These are phyloP conservation scores for Hanseniaspora singularis DNA, from an alignment of 805 yeast species.

Conservation along the genomic window DNA sequence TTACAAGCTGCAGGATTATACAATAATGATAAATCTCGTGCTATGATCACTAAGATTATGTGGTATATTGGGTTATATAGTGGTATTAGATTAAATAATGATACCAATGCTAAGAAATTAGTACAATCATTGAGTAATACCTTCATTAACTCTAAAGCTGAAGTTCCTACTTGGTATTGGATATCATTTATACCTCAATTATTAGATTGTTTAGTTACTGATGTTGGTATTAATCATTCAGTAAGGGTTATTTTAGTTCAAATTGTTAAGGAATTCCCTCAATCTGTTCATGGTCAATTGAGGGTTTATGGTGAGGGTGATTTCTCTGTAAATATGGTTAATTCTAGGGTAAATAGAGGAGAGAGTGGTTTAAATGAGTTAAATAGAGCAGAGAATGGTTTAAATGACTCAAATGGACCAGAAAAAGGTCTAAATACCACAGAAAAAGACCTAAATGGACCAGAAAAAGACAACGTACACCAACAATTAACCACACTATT, in stretches of 20 bases:
- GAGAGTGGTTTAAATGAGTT: no score
- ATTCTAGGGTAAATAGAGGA: conserved; percentile 30
- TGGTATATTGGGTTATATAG: conserved; percentile 94
- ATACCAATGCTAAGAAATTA: no score
- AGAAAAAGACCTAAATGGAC: no score
- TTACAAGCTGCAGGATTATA: conserved; percentile 95
- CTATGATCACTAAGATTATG: conserved; percentile 72
- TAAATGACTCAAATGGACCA: no score
- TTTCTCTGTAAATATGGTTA: conserved; percentile 68
- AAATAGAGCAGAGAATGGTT: no score
- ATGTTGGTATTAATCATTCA: no score
- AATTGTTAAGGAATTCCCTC: conserved; percentile 94
- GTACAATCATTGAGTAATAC: no score
- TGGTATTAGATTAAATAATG: conserved; percentile 60
- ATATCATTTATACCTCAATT: conserved; percentile 92
- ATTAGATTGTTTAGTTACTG: no score
- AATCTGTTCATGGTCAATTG: conserved; percentile 89
- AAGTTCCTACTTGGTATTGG: conserved; percentile 99
- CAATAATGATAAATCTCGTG: conserved; percentile 83
- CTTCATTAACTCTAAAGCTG: conserved; percentile 85
- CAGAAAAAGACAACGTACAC: no score
- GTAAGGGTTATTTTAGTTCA: conserved; percentile 72
- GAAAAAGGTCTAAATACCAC: no score
- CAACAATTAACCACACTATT: conserved; percentile 85
- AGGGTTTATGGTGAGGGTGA: conserved; percentile 92